Evolutionary conservation across 306 rosid genomes (phyloP), one percentile per base, ranked within the genome.

Genomic region (Rosa chinensis): DNA sequence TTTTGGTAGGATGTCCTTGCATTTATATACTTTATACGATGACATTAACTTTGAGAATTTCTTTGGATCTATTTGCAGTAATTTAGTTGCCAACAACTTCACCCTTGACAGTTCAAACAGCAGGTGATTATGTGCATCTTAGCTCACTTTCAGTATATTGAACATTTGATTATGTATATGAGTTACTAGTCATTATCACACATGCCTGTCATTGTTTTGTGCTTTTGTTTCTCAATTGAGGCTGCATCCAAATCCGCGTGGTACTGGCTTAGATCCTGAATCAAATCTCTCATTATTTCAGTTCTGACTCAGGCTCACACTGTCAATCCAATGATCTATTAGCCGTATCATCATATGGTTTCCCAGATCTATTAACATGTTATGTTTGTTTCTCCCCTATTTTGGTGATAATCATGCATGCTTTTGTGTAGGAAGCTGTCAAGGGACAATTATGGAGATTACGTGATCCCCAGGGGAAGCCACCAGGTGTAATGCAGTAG

Each of bases 11-110:
- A 39, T 20, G n/a, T 10, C 9, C 55, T 73, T 12, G 18, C 25
- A 6, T 2, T 28, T 28, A 28, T 18, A 37, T 20, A 40, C 6
- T 39, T 48, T 13, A 49, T 58, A 63, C 4, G 13, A n/a, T 79
- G 78, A 82, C 84, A 73, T 50, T 85, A 40, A 77, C 73, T 53
- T 56, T 52, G 9, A 18, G 37, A 80, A 71, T 72, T 45, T 45
- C 16, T 72, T 82, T 75, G 74, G 69, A 44, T 77, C 48, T 82
- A 66, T 55, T 62, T 86, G 83, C 94, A 94, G 97, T 67, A 94
- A 94, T 79, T 75, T 88, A 48, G 97, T 94, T 17, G 96, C 88
- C 79, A 94, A 92, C 94, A 88, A 89, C 84, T 87, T 94, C 66
- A 87, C 88, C 13, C 42, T 86, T 69, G 89, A 77, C 8, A 67